Evolutionary conservation across 345 rosid genomes (phyloP).

Genomic region (Gossypium thurberi): DNA sequence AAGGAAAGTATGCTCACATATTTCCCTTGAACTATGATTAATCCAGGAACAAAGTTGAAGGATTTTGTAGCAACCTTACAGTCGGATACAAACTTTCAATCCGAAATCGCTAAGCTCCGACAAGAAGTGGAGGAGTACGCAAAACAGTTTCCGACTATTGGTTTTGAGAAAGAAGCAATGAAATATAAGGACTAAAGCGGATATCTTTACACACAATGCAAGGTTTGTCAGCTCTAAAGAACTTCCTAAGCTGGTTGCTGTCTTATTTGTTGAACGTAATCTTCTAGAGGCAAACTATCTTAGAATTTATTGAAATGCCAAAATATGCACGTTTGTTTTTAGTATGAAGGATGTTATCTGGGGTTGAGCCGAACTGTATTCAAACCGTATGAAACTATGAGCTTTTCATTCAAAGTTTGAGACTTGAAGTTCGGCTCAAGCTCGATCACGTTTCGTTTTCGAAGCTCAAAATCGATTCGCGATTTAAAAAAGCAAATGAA

Average conservation of each 20-base stretch:
- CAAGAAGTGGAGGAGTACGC: constrained; percentile 71
- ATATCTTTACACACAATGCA: constrained; percentile 6
- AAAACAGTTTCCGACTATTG: constrained; percentile 75
- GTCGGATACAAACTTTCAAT: constrained; percentile 45
- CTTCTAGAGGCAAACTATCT: neutral
- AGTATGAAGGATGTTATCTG: neutral
- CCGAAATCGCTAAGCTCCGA: constrained; percentile 63
- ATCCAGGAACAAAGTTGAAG: constrained; percentile 72
- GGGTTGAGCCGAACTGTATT: neutral
- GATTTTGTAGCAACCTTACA: constrained; percentile 72
- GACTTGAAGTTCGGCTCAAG: neutral
- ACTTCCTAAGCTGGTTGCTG: neutral
- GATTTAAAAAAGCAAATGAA: too few relatives aligned
- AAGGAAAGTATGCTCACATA: neutral
- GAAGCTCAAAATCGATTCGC: neutral
- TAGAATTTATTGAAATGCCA: neutral
- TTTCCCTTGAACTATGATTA: neutral
- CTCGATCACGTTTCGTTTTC: neutral
- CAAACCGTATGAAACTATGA: neutral
- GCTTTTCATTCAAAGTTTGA: neutral
- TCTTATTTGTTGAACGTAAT: neutral
- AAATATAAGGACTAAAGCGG: constrained; percentile 58
- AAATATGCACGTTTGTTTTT: neutral
- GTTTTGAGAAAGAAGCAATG: constrained; percentile 88
- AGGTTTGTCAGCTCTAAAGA: constrained; percentile 19